Evolutionary conservation across 306 rosid species (phyloP), one percentile per base, ranked within the genome.

Genomic region (Quercus alba): DNA sequence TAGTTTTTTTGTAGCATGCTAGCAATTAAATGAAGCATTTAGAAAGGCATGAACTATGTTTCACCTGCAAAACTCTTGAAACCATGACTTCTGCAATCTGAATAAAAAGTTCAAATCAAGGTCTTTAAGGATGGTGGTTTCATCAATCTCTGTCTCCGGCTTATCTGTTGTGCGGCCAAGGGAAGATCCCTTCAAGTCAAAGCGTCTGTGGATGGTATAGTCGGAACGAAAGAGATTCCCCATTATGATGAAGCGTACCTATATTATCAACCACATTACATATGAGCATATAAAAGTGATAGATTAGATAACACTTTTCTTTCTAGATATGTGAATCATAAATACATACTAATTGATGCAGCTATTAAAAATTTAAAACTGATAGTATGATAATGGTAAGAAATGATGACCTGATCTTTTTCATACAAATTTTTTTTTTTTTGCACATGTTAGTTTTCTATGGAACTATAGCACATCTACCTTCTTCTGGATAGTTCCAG

Each of bases 231-330:
- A 90, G 28, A 94, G 92, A 78, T 94, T 94, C 30, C 98, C 97
- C 97, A 94, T 94, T 56, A 94, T 94, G 80, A 92, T 92, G 86
- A 94, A 94, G 23, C 97, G 90, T 76, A 94, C 98, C 98, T 94
- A 69, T 46, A 82, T 75, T 19, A 76, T 4, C 70, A 73, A 85
- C 57, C 54, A 72, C 71, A 30, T 25, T 55, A 41, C 38, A 18
- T 64, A 46, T 63, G 28, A 69, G 31, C 41, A 62, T 46, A 62
- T 72, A 33, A n/a, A 30, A 46, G n/a, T 15, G 56, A 38, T 62
- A 52, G 75, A 33, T 6, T 26, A 20, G 8, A 15, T 31, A 31
- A 23, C 21, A 17, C 8, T 66, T 61, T 70, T 59, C 20, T 61
- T 26, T 31, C 25, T 46, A 25, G 21, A 38, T 56, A 68, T n/a